A percentile compares a stretch with the other conserved stretches of the same genome.
Conservation (phyloP, 371 early-diverging fungal genomes). For the Coemansia sp. region DNA sequence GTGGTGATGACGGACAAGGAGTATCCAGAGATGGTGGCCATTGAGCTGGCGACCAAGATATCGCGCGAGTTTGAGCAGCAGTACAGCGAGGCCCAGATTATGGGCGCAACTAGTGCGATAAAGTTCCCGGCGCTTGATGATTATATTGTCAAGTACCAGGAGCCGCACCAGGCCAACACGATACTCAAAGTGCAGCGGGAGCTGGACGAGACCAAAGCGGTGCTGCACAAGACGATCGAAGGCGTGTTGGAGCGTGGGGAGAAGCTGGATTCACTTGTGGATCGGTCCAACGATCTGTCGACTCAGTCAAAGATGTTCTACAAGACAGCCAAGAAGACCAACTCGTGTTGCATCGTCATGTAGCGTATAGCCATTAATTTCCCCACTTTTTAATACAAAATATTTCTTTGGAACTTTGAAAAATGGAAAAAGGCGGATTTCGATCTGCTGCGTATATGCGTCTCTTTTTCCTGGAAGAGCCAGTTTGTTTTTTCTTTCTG, state of each 20-base stretch:
- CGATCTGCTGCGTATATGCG: background rate
- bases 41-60: constrained; percentile 80
- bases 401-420: background rate
- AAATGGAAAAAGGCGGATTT: background rate
- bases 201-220: constrained; percentile 96
- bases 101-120: constrained; percentile 11
- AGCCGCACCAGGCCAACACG: constrained; percentile 91
- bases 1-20: constrained; percentile 86
- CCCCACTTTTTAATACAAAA: too few species aligned
- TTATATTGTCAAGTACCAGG: constrained; percentile 81
- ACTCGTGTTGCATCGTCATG: constrained; percentile 80
- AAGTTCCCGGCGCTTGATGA: constrained; percentile 74
- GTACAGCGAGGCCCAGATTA: constrained; percentile 5
- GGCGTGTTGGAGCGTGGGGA: constrained; percentile 95
- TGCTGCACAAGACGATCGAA: constrained; percentile 97
- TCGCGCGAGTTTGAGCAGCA: constrained; percentile 84
- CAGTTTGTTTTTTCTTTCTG: background rate
- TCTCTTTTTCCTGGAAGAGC: background rate
- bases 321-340: constrained; percentile 97
- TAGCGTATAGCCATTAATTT: too few species aligned
- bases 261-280: constrained; percentile 94
- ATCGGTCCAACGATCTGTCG: constrained; percentile 85
- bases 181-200: constrained; percentile 96
- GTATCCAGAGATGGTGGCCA: constrained; percentile 92
- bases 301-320: constrained; percentile 95